Base-by-base conservation (phyloP, 805 yeast species). In the Zygotorulaspora danielsina region DNA sequence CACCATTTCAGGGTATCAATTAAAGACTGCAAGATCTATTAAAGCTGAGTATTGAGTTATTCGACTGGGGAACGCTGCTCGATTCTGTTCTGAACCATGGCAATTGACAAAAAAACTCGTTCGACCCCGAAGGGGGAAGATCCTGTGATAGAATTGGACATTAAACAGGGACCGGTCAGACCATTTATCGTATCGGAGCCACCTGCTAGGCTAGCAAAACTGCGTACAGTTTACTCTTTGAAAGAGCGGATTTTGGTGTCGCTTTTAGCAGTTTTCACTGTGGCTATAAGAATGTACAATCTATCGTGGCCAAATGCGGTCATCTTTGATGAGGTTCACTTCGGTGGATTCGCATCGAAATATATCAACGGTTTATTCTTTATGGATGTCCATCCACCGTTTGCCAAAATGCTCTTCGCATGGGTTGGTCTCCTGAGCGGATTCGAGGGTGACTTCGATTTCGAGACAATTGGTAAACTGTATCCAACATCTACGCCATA, bases 341-440 rank as follows among this genome's bases (percentile, higher is more conserved):
- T 93, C 55, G 98, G 98, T 41, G 94, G 94, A n/a, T 93, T 90
- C 66, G 95, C 96, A 21, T 73, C 81, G 42, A 79, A 84, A 63
- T 93, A 88, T 66, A 72, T 79, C 38, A 62, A 66, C 38, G 84
- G 86, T 13, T 62, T 63, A 12, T 82, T 70, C 55, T 83, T 82
- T 62, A 71, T 82, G 75, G 89, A 81, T 59, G 81, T 78, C 31
- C 84, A 83, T 56, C 94, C 95, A 6, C 95, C 95, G 4, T 69
- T 84, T 50, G 83, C 84, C 26, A 79, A 82, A 55, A 73, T 84
- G 79, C 61, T 84, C 34, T 83, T 72, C 63, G 93, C 89, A 2
- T 83, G 81, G 34, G 74, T 83, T 39, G 86, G 76, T 1, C 61
- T 72, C 21, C 44, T 81, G 9, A 85, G 79, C 42, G 90, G 90